phyloP scores from a whole-genome alignment of 2,329 filamentous ascomycete genomes.

The Lecanoromycetidae sp. region DNA sequence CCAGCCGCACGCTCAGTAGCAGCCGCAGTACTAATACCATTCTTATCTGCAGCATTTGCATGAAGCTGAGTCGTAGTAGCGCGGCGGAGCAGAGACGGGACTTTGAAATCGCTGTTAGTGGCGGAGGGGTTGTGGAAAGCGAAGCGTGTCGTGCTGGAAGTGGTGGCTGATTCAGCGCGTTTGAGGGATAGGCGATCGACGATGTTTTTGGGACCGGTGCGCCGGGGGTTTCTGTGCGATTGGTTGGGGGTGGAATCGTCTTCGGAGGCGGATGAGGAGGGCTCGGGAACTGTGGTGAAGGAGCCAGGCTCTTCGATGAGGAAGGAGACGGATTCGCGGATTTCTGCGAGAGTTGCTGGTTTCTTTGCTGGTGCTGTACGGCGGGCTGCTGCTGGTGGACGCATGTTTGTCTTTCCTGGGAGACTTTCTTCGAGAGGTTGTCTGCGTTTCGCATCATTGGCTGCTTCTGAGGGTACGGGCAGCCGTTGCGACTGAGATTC shows the following conservation, averaged over 20 bases:
- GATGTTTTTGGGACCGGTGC: conserved; percentile 39
- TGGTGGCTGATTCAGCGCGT: conserved; percentile 31
- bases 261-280: conserved; percentile 20
- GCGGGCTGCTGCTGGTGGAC: conserved; percentile 49
- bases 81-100: conserved; percentile 42
- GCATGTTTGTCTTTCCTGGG: conserved; percentile 37
- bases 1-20: conserved; percentile 26
- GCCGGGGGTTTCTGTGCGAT: conserved; percentile 18
- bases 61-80: conserved; percentile 48
- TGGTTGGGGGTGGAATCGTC: conserved; percentile 17
- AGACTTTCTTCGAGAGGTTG: conserved; percentile 29
- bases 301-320: conserved; percentile 55
- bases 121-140: conserved; percentile 57
- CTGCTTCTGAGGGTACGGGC: conserved; percentile 10
- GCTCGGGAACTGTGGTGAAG: conserved; percentile 14
- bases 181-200: conserved; percentile 66
- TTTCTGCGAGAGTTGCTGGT: conserved; percentile 64
- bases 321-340: conserved; percentile 71
- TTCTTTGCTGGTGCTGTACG: conserved; percentile 50
- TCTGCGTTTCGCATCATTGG: conserved; percentile 30
- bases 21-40: conserved; percentile 7
- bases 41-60: conserved; percentile 18
- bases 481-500: conserved; percentile 21
- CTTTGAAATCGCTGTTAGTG: conserved; percentile 1
- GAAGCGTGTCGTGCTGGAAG: conserved; percentile 32